Evolutionary conservation across 1,284 basidiomycete genomes (phyloP), one percentile per base, ranked within the genome.

Genomic region (Boletus hoseneyae): DNA sequence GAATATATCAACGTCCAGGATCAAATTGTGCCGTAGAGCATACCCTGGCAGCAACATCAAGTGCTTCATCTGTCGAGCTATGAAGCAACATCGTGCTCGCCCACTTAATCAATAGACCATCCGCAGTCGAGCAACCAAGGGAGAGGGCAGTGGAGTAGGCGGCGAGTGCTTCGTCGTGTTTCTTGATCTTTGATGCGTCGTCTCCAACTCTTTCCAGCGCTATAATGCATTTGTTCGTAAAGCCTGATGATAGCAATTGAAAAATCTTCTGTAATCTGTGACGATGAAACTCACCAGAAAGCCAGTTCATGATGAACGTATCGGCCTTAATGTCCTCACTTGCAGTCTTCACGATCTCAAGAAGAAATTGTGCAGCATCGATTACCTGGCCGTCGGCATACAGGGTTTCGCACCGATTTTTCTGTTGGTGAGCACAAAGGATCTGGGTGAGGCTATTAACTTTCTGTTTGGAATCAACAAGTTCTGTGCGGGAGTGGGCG

Each of bases 381-480:
- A 32, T 29, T 11, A 44, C 18, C 19, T 21, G 30, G 2, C 54
- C 48, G 3, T 29, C 8, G 0, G 30, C 23, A 18, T 38, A 58
- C 16, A 51, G 3, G 1, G 19, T 0, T 33, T 58, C 52, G 8
- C 53, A 52, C 8, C 38, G 42, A n/a, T 52, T 21, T 21, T 47
- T 52, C 13, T 35, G 33, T 16, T 47, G 42, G 10, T 58, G 19
- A 9, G 13, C 21, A 35, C 2, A 32, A 2, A 59, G 15, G 12
- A 46, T 47, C 11, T 30, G 33, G 2, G 15, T 8, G 23, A 52
- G 38, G 11, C 16, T 23, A 30, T 42, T 23, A 2, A 29, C 36
- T 16, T 16, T 39, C 4, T 10, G 21, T 16, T 32, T 6, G 16
- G 29, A 36, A 3, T 55, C 21, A 6, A 18, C 2, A 3, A 35